Evolutionary conservation across 352 stramenopile species (phyloP), one percentile per base, ranked within the genome.

Genomic region (Globisporangium cederbergense): DNA sequence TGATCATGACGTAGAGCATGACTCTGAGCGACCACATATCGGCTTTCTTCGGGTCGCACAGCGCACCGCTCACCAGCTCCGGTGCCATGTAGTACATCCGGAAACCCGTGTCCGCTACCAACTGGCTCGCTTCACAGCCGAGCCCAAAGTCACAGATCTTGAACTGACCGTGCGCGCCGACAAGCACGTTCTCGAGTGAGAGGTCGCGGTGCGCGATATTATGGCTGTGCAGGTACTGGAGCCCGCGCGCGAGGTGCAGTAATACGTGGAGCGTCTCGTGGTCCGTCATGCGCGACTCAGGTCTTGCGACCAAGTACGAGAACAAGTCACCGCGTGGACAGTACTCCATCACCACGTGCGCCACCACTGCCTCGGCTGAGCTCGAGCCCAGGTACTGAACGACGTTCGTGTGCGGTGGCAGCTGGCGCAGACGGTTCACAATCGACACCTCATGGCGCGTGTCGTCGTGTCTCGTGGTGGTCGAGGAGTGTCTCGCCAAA

Each of bases 21-120:
- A 86, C 32, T 71, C 80, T 79, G 7, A 93, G 71, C 25, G 84
- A 89, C 80, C 84, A 91, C 32, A 90, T 67, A 53, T 92, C 83
- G 25, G 71, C 77, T 0, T 42, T 54, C 20, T 71, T 74, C 0
- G 79, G 70, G 64, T 88, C 73, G 71, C 78, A 83, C 49, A 36
- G 20, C 22, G 22, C 32, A 25, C 11, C 49, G 20, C 16, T 10
- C 20, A 54, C 22, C 1, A 38, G 4, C 13, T 54, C 25, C 3
- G 25, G 25, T 0, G 11, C 25, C 49, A 54, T 54, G 49, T 54
- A 54, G 49, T 54, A 38, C 22, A 22, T 11, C 22, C 51, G 57
- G 57, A 53, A 62, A 32, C 8, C 46, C 20, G 20, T 52, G n/a
- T 9, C 9, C n/a, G 20, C 46, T 11, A 11, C 14, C n/a, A 55